Base-by-base conservation (phyloP, 2,329 filamentous ascomycete genomes). In the Verticillium dahliae region DNA sequence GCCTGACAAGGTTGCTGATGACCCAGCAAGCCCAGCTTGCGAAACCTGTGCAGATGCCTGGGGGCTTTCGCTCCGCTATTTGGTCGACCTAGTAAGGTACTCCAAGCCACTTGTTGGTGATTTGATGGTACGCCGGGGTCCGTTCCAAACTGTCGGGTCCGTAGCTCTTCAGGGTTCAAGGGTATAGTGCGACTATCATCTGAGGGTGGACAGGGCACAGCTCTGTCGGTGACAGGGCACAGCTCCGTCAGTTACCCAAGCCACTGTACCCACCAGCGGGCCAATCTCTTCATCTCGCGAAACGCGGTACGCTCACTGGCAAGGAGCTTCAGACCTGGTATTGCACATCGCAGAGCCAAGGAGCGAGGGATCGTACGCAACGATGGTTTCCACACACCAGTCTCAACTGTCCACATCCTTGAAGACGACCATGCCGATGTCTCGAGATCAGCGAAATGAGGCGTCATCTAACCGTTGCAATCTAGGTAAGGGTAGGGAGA, bases 131-230 rank as follows among this genome's bases (percentile, higher is more conserved):
- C 45, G 22, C 45, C 13, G 37, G 57, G 57, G 35, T 41, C 57
- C 39, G 57, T 50, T 15, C 57, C 57, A 58, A 15, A 50, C 57
- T 58, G 57, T 58, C 57, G 57, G 57, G 57, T 58, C 57, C 37
- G 22, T 14, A 14, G 57, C 15, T 27, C 45, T 13, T 18, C 56
- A 58, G 45, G 57, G 57, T 58, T 58, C 57, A 58, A 41, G 57
- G 57, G 27, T 58, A 38, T 39, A 58, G 18, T 52, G 45, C 45
- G 18, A 31, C 45, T 18, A 22, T 52, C 9, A 7, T 52, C 45
- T 52, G n/a, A 41, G 5, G 39, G 45, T 52, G n/a, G 45, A 52
- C 45, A 52, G 18, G 45, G 18, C 18, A 22, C 18, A 27, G 11
- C n/a, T 52, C 45, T 18, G 11, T 52, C 18, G 3, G 5, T 52